These are phyloP conservation scores for Brettanomyces naardenensis DNA, from an alignment of 805 yeast genomes.

Conservation along the genomic window DNA sequence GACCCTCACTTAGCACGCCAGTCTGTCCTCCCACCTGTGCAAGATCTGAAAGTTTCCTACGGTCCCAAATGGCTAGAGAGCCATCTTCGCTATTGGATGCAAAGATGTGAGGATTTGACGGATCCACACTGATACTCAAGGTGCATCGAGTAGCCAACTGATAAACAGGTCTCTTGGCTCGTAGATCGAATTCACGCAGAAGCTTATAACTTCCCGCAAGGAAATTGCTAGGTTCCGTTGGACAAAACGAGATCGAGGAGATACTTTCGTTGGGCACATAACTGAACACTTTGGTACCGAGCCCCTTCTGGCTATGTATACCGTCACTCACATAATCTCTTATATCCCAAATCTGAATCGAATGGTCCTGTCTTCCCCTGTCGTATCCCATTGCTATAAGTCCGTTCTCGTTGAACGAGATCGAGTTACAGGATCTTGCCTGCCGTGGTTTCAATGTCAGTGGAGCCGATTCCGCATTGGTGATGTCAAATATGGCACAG, in stretches of 20 bases:
- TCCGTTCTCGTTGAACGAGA: slow-evolving; percentile 60
- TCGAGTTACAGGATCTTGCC: slow-evolving; percentile 64
- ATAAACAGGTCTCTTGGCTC: slow-evolving; percentile 55
- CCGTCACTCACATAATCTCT: slow-evolving; percentile 45
- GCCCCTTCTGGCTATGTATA: background rate
- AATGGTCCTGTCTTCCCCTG: slow-evolving; percentile 65
- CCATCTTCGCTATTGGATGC: slow-evolving; percentile 81
- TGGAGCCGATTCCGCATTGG: slow-evolving; percentile 23
- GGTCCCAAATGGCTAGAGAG: slow-evolving; percentile 74
- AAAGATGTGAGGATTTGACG: slow-evolving; percentile 57
- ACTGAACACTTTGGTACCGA: slow-evolving; percentile 37
- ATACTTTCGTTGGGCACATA: slow-evolving; percentile 71
- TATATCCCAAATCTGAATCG: slow-evolving; percentile 75
- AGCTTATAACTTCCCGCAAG: slow-evolving; percentile 73
- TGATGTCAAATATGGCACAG: slow-evolving; percentile 55
- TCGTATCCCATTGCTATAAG: slow-evolving; percentile 75
- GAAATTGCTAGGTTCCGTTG: slow-evolving; percentile 44
- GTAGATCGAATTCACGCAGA: slow-evolving; percentile 67
- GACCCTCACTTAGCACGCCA: slow-evolving; percentile 48
- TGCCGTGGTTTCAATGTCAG: slow-evolving; percentile 51
- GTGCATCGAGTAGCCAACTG: slow-evolving; percentile 74
- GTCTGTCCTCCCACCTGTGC: slow-evolving; percentile 30
- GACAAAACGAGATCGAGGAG: slow-evolving; percentile 58
- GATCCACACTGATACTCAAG: slow-evolving; percentile 60
- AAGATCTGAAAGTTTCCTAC: slow-evolving; percentile 42